These are phyloP conservation scores for Diaporthe caulivora DNA, from an alignment of 2,329 filamentous ascomycete species.

Conservation along the genomic window DNA sequence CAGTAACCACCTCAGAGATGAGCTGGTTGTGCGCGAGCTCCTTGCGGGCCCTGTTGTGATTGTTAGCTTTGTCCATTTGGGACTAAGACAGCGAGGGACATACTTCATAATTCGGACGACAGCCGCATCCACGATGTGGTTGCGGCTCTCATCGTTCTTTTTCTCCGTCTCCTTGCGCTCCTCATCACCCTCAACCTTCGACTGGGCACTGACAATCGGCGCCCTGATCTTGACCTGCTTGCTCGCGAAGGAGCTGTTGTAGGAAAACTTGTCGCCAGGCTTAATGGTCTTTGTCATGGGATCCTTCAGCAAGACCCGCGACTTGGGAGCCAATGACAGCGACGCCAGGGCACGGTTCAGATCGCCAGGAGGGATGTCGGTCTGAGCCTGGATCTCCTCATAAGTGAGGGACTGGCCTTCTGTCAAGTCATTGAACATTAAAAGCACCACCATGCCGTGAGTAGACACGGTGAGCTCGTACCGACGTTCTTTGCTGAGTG, in stretches of 20 bases:
- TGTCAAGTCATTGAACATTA: constrained; percentile 86
- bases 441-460: constrained; percentile 88
- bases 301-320: constrained; percentile 82
- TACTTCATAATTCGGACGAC: constrained; percentile 90
- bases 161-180: constrained; percentile 79
- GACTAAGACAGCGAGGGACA: constrained; percentile 48
- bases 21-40: constrained; percentile 77
- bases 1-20: constrained; percentile 78
- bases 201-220: constrained; percentile 82
- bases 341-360: constrained; percentile 84
- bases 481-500: constrained; percentile 73
- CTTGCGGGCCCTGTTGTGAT: constrained; percentile 74
- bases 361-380: constrained; percentile 81
- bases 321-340: constrained; percentile 86
- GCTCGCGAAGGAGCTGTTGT: constrained; percentile 85
- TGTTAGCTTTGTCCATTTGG: constrained; percentile 46
- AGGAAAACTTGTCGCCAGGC: constrained; percentile 80
- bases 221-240: constrained; percentile 91
- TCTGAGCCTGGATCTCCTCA: constrained; percentile 86
- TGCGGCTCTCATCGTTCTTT: constrained; percentile 79
- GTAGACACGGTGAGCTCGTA: constrained; percentile 95
- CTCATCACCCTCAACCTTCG: constrained; percentile 83
- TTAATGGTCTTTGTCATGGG: constrained; percentile 84
- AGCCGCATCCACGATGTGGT: constrained; percentile 80
- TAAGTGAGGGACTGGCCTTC: constrained; percentile 65